These are phyloP conservation scores for Chloris gayana DNA, from an alignment of 176 grass and related monocot genomes.

Conservation along the genomic window DNA sequence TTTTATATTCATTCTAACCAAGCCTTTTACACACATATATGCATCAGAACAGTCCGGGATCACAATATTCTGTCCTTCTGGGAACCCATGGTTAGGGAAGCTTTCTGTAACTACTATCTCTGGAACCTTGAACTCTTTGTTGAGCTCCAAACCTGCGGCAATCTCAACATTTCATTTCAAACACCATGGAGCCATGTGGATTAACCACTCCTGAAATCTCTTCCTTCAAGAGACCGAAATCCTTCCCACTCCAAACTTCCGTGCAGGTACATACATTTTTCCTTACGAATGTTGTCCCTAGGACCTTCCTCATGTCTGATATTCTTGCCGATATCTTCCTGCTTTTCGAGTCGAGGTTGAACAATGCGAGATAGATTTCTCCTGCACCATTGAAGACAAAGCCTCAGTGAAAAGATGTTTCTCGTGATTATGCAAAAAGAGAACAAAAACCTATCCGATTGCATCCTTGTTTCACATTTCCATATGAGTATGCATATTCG, in stretches of 20 bases:
- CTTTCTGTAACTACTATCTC: neutral
- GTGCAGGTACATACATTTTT: conserved; percentile 49
- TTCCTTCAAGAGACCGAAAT: conserved; percentile 15
- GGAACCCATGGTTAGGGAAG: neutral
- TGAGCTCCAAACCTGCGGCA: neutral
- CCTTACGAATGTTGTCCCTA: conserved; percentile 38
- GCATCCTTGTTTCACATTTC: neutral
- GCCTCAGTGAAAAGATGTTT: neutral
- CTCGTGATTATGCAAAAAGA: neutral
- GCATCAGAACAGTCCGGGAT: neutral
- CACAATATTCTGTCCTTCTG: neutral
- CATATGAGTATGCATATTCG: neutral
- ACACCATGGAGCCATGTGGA: conserved; percentile 62
- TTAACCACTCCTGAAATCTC: conserved; percentile 58
- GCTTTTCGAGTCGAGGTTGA: conserved; percentile 60
- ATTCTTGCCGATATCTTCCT: conserved; percentile 49
- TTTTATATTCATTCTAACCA: neutral
- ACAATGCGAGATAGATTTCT: conserved; percentile 85
- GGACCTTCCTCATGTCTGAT: conserved; percentile 57
- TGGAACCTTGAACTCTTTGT: neutral
- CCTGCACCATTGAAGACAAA: conserved; percentile 44
- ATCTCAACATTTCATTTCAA: conserved; percentile 64
- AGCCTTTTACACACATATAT: neutral
- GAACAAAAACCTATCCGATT: neutral
- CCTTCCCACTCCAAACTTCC: conserved; percentile 61